Percentiles rank a stretch among this genome's conserved stretches.
phyloP scores from a whole-genome alignment of 257 asterid species.

The Lantana camara region DNA sequence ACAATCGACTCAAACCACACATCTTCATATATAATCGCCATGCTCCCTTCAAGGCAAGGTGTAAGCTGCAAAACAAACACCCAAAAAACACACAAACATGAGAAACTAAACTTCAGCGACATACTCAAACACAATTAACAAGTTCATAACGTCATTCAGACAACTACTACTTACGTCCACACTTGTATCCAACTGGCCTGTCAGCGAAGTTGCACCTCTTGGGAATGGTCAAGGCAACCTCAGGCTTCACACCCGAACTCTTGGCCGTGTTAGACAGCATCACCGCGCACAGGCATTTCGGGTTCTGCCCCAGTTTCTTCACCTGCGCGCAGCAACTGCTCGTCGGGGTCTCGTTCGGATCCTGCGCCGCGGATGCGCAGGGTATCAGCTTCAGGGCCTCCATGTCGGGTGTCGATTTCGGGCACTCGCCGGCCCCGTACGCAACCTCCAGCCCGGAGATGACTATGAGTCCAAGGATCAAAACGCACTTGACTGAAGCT shows the following conservation, averaged over 20 bases:
- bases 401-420: slow-evolving; percentile 49
- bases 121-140: too few relatives aligned
- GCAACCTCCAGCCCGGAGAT: slow-evolving; percentile 31
- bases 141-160: too few relatives aligned
- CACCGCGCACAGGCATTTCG: slow-evolving; percentile 71
- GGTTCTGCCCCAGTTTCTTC: slow-evolving; percentile 53
- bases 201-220: slow-evolving; percentile 68
- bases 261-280: slow-evolving; percentile 72
- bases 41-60: slow-evolving; percentile 50
- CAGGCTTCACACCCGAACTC: slow-evolving; percentile 53
- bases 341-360: slow-evolving; percentile 46
- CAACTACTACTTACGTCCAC: slow-evolving; percentile 61
- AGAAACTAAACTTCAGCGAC: too few relatives aligned
- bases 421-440: slow-evolving; percentile 64
- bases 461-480: slow-evolving; percentile 32
- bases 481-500: slow-evolving; percentile 33
- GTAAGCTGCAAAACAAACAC: slow-evolving; percentile 51
- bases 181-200: slow-evolving; percentile 78
- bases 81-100: background rate
- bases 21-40: slow-evolving; percentile 7
- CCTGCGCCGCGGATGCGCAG: slow-evolving; percentile 61
- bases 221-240: slow-evolving; percentile 64
- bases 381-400: slow-evolving; percentile 73
- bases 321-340: slow-evolving; percentile 58
- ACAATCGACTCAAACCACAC: background rate